Evolutionary conservation across 2,329 filamentous ascomycete species (phyloP).

Genomic region (Arthroderma sp.): DNA sequence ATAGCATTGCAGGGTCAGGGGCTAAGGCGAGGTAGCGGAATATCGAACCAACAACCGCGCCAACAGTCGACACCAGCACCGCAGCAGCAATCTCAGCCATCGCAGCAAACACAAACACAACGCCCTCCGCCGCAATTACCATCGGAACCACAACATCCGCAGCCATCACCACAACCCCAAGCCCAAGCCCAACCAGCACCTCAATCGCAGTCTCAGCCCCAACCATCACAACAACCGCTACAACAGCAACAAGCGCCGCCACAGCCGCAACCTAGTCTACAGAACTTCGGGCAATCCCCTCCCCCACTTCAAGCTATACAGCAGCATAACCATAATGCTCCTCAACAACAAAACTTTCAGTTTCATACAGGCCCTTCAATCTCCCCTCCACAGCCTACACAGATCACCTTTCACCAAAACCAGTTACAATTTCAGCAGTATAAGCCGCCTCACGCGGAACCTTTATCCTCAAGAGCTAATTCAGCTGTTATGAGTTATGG

Average conservation of each 20-base stretch:
- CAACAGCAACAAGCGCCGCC: conserved; percentile 6
- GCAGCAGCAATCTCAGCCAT: conserved; percentile 21
- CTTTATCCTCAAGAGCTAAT: conserved; percentile 20
- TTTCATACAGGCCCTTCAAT: conserved; percentile 54
- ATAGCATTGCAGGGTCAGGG: conserved; percentile 35
- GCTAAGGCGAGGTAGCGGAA: conserved; percentile 12
- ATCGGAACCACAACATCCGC: conserved; percentile 8
- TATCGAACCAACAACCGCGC: conserved; percentile 16
- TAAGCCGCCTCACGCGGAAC: conserved; percentile 19
- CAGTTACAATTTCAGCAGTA: conserved; percentile 32
- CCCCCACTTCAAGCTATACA: background rate
- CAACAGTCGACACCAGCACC: conserved; percentile 18
- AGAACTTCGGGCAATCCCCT: background rate
- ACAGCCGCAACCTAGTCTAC: background rate
- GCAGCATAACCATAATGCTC: conserved; percentile 5
- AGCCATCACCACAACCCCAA: conserved; percentile 14
- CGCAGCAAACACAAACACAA: conserved; percentile 21
- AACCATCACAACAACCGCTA: conserved; percentile 1
- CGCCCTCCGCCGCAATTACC: conserved; percentile 11
- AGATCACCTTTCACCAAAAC: conserved; percentile 27
- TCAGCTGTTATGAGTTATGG: conserved; percentile 27
- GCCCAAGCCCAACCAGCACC: conserved; percentile 13
- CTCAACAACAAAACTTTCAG: conserved; percentile 3
- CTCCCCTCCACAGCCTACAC: conserved; percentile 60
- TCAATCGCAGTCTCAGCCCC: conserved; percentile 12